Percentiles rank a stretch among this genome's conserved stretches.
phyloP scores from a whole-genome alignment of 345 rosid genomes.

The Euclidium syriacum region DNA sequence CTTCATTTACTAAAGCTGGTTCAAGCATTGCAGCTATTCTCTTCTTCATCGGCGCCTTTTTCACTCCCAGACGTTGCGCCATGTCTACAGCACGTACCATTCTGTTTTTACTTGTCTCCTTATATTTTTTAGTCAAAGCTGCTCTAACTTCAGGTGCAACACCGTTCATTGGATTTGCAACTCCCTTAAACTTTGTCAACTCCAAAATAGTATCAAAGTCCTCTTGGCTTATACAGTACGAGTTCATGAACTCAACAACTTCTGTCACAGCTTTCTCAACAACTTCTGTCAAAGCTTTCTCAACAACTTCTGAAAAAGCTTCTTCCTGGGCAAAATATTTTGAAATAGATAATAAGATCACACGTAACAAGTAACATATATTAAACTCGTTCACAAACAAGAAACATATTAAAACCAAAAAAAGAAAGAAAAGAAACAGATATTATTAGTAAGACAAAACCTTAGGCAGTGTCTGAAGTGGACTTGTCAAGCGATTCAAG shows the following conservation, averaged over 20 bases:
- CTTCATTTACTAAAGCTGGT: conserved; percentile 58
- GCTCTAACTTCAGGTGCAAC: conserved; percentile 75
- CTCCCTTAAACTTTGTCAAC: conserved; percentile 82
- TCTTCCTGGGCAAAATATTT: conserved; percentile 55
- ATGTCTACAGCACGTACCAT: conserved; percentile 87
- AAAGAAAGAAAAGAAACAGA: no score
- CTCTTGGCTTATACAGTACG: conserved; percentile 83
- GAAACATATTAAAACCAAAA: no score
- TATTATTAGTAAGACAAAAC: no score
- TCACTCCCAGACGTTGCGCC: conserved; percentile 71
- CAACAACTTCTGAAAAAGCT: no score
- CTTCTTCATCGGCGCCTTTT: conserved; percentile 77
- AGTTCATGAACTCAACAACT: conserved; percentile 86
- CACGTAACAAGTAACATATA: neutral
- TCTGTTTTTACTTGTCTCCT: conserved; percentile 58
- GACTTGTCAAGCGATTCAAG: conserved; percentile 66
- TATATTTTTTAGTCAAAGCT: conserved; percentile 83
- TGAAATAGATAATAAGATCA: conserved; percentile 12
- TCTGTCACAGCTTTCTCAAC: conserved; percentile 71
- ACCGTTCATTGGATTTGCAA: conserved; percentile 77
- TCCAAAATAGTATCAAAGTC: conserved; percentile 76
- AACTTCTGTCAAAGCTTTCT: no score
- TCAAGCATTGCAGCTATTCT: conserved; percentile 75
- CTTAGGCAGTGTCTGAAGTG: conserved; percentile 78
- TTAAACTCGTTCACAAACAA: neutral